phyloP scores from a whole-genome alignment of 2,329 filamentous ascomycete genomes.

The Monilinia fructigena region DNA sequence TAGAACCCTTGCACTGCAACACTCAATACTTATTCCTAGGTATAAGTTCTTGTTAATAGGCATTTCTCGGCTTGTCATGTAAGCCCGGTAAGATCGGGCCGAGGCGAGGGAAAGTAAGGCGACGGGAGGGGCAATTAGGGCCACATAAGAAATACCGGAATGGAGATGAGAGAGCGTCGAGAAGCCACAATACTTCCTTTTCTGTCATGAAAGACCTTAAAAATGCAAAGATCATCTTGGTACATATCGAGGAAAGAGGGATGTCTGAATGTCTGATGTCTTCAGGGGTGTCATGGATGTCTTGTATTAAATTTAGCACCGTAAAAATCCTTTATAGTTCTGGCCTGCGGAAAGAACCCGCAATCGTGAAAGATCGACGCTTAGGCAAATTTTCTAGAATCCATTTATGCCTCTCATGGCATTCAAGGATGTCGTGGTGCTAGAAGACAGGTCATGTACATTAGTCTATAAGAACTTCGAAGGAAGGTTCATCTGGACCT shows the following conservation, averaged over 20 bases:
- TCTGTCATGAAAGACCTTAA: conserved; percentile 5
- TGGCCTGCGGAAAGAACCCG: conserved; percentile 11
- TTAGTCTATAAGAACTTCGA: conserved; percentile 9
- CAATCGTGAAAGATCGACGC: conserved; percentile 22
- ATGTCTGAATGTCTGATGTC: conserved; percentile 1
- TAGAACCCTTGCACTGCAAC: conserved; percentile 15
- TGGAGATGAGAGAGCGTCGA: conserved; percentile 11
- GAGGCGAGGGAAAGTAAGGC: conserved; percentile 1
- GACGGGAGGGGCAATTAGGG: conserved; percentile 15
- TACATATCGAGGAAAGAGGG: conserved; percentile 3
- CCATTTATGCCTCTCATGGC: conserved; percentile 15
- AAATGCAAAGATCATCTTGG: conserved; percentile 3
- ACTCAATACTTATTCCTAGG: conserved; percentile 11
- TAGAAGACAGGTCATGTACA: conserved; percentile 10
- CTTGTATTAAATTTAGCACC: conserved; percentile 8
- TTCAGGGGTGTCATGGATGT: conserved; percentile 14
- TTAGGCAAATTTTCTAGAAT: conserved; percentile 19
- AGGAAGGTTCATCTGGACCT: conserved; percentile 22
- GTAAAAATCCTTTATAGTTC: conserved; percentile 15
- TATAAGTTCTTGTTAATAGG: conserved; percentile 10
- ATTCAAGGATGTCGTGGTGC: conserved; percentile 15
- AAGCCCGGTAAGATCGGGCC: conserved; percentile 18
- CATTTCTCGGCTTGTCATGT: conserved; percentile 15
- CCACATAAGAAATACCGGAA: conserved; percentile 20
- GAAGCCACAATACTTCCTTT: conserved; percentile 15